Percentiles rank a stretch among this genome's conserved stretches.
phyloP scores from a whole-genome alignment of 768 basidiomycete genomes.

The Agrocybe praecox region DNA sequence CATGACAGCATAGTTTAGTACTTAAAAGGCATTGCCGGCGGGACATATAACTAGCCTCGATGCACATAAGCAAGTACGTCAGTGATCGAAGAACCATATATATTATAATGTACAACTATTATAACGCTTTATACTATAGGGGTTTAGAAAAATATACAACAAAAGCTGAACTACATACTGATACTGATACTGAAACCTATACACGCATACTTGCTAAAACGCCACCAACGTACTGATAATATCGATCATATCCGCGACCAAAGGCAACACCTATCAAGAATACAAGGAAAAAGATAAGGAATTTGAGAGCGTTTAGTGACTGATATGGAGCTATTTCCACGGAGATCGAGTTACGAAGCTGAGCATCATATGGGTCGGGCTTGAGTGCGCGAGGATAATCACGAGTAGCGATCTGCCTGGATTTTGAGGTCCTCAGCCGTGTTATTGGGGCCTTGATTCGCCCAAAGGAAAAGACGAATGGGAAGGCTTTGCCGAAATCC shows the following conservation, averaged over 20 bases:
- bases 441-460: constrained; percentile 4
- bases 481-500: constrained; percentile 17
- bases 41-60: too few species aligned
- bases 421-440: not conserved
- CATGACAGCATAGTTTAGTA: too few species aligned
- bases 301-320: not conserved
- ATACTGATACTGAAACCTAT: too few species aligned
- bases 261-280: constrained; percentile 7
- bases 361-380: not conserved
- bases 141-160: too few species aligned
- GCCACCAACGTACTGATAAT: not conserved
- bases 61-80: too few species aligned
- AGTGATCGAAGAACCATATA: too few species aligned
- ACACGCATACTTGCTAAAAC: too few species aligned
- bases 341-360: not conserved
- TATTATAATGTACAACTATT: too few species aligned
- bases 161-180: too few species aligned
- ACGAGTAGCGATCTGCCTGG: not conserved
- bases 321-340: not conserved
- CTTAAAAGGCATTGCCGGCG: too few species aligned
- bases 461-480: constrained; percentile 13
- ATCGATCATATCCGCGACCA: constrained; percentile 5
- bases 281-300: constrained; percentile 6
- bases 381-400: not conserved
- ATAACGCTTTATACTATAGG: too few species aligned